Conservation (phyloP, 2,329 filamentous ascomycete species). For the Ceratocystis cacaofunesta region DNA sequence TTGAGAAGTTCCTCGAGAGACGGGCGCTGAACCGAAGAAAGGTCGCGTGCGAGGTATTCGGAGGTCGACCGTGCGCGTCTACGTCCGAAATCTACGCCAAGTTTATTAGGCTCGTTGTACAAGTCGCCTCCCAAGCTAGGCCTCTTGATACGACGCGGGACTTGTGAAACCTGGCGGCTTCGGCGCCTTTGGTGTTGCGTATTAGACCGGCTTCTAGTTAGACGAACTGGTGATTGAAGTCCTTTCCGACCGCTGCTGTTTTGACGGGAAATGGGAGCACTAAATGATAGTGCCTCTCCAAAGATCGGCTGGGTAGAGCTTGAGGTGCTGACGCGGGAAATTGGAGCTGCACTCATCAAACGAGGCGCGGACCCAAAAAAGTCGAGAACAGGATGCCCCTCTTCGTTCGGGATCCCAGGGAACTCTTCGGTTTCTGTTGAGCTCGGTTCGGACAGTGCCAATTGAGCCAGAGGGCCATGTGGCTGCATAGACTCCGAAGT, state of each 20-base stretch:
- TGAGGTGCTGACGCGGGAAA: slow-evolving; percentile 37
- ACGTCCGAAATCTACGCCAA: slow-evolving; percentile 18
- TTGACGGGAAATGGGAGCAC: slow-evolving; percentile 22
- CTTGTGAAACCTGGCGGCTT: slow-evolving; percentile 24
- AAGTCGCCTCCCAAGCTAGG: slow-evolving; percentile 41
- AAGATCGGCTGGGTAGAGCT: slow-evolving; percentile 23
- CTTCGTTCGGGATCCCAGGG: slow-evolving; percentile 1
- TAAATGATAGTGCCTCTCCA: slow-evolving; percentile 4
- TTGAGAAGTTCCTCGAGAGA: slow-evolving; percentile 30
- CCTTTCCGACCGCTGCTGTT: slow-evolving; percentile 36
- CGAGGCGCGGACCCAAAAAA: slow-evolving; percentile 15
- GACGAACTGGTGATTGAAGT: slow-evolving; percentile 39
- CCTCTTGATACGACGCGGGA: slow-evolving; percentile 35
- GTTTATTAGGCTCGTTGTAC: slow-evolving; percentile 32
- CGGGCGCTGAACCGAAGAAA: slow-evolving; percentile 28
- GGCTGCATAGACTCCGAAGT: slow-evolving; percentile 52
- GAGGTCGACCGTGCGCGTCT: slow-evolving; percentile 14
- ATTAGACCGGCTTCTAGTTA: slow-evolving; percentile 35
- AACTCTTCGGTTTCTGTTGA: slow-evolving; percentile 8
- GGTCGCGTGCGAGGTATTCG: slow-evolving; percentile 19
- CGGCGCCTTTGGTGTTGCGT: slow-evolving; percentile 42
- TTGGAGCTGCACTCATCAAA: slow-evolving; percentile 40
- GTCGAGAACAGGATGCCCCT: slow-evolving; percentile 11
- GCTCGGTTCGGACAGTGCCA: slow-evolving; percentile 33
- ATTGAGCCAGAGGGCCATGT: slow-evolving; percentile 43